Evolutionary conservation across 2,329 filamentous ascomycete species (phyloP).

Genomic region (Thielaviopsis populi): DNA sequence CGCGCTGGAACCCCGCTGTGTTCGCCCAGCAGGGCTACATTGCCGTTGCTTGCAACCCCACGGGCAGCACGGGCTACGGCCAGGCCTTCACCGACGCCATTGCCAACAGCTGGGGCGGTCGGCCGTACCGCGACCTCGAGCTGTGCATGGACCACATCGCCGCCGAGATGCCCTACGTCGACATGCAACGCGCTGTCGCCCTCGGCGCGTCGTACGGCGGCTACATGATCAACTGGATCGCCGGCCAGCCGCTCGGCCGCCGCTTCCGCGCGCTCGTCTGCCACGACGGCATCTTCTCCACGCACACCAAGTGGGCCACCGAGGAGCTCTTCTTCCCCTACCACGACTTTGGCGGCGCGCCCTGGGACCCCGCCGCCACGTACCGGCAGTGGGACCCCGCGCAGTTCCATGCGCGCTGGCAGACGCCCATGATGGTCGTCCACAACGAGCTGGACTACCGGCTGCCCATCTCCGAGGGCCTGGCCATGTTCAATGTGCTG

Average conservation of each 20-base stretch:
- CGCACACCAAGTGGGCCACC: conserved; percentile 46
- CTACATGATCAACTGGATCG: conserved; percentile 81
- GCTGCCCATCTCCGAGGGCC: conserved; percentile 67
- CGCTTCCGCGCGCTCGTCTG: conserved; percentile 79
- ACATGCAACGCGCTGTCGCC: conserved; percentile 54
- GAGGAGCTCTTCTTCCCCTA: conserved; percentile 58
- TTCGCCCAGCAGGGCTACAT: conserved; percentile 83
- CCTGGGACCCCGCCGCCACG: conserved; percentile 45
- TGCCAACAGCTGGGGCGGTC: conserved; percentile 65
- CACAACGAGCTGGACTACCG: conserved; percentile 86
- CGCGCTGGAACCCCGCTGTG: conserved; percentile 71
- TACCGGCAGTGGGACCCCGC: conserved; percentile 60
- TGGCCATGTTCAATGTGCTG: conserved; percentile 74
- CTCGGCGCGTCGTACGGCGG: conserved; percentile 62
- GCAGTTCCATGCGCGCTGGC: conserved; percentile 52
- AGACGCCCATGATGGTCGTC: conserved; percentile 70
- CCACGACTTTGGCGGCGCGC: conserved; percentile 49
- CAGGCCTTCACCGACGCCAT: conserved; percentile 66
- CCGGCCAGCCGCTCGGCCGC: conserved; percentile 67
- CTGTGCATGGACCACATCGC: conserved; percentile 62
- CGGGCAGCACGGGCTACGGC: conserved; percentile 69
- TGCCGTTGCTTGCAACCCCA: conserved; percentile 68
- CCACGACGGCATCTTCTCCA: conserved; percentile 75
- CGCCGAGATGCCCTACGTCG: conserved; percentile 49
- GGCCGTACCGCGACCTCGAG: conserved; percentile 70